Base-by-base conservation (phyloP, 1,284 basidiomycete genomes). In the Ceratobasidium papillatum region DNA sequence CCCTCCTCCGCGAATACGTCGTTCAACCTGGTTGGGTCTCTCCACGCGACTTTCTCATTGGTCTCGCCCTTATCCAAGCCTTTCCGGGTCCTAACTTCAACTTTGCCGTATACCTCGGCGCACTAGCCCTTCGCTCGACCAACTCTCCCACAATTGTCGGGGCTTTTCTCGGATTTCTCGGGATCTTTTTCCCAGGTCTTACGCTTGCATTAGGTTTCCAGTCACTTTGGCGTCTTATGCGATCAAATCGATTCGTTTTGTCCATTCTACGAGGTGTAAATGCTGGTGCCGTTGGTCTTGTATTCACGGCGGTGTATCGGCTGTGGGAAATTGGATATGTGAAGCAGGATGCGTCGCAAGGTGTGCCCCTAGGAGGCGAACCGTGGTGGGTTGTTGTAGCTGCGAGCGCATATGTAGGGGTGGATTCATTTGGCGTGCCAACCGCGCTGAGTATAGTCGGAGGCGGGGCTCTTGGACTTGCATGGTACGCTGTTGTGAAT, bases 51-150 rank as follows among this genome's bases (percentile, higher is more conserved):
- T 89, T 89, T 78, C 81, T 89, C 12, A 83, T 89, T 54, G 86
- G 88, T 11, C 84, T 89, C 47, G 87, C 88, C 12, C 84, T 89
- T 75, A 83, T 84, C 61, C 86, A 87, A 79, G 85, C 85, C 3
- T 82, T 86, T 78, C 85, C 86, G 0, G 87, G 88, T 1, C 88
- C 88, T 14, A 87, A 88, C 79, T 90, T 89, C 80, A 87, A 87
- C 79, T 89, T 84, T 78, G 86, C 88, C 3, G 85, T 86, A 25
- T 89, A 86, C 77, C 84, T 89, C 38, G 88, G 88, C 25, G 84
- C 86, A 5, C 82, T 89, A 45, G 81, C 83, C 0, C 49, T 83
- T 2, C 79, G 80, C 0, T 75, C 72, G 3, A 78, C 82, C 22
- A 78, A 79, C 9, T 79, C 78, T 3, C 79, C 80, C 8, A 79